A percentile compares a stretch with the other conserved stretches of the same genome.
Evolutionary conservation across 2,329 filamentous ascomycete genomes (phyloP).

Genomic region (Myotisia sp.): DNA sequence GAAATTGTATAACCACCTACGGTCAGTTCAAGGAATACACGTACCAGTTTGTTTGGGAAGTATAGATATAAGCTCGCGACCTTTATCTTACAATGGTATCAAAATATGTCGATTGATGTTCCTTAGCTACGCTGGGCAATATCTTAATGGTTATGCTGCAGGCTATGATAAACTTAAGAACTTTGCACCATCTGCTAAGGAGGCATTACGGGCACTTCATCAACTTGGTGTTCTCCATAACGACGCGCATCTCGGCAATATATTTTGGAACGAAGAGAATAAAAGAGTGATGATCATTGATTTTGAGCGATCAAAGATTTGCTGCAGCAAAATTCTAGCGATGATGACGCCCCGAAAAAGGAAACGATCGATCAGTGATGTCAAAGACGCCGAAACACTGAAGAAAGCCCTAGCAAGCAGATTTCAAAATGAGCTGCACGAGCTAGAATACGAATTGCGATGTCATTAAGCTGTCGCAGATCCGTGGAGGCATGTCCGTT

Average conservation of each 20-base stretch:
- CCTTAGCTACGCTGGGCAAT: constrained; percentile 7
- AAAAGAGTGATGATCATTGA: constrained; percentile 9
- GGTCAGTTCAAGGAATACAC: constrained; percentile 11
- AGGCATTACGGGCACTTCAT: constrained; percentile 9
- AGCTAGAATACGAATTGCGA: too few relatives aligned
- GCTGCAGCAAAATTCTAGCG: too few relatives aligned
- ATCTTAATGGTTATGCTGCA: constrained; percentile 1
- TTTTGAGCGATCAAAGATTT: constrained; percentile 9
- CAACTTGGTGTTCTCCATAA: constrained; percentile 6
- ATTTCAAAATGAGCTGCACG: too few relatives aligned
- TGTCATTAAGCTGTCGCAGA: too few relatives aligned
- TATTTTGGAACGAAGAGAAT: constrained; percentile 11
- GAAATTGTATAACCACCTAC: constrained; percentile 10
- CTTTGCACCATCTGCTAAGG: neutral
- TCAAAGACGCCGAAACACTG: too few relatives aligned
- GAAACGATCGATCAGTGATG: too few relatives aligned
- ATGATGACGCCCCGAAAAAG: too few relatives aligned
- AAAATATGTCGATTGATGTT: constrained; percentile 7
- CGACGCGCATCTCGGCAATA: constrained; percentile 5
- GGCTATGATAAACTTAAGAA: neutral
- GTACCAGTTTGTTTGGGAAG: constrained; percentile 13
- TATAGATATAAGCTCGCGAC: constrained; percentile 9
- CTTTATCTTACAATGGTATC: constrained; percentile 10
- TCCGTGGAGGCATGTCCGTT: too few relatives aligned
- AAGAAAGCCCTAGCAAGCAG: too few relatives aligned